Conservation (phyloP, 805 yeast genomes). For the Lipomyces spencermartinsiae region DNA sequence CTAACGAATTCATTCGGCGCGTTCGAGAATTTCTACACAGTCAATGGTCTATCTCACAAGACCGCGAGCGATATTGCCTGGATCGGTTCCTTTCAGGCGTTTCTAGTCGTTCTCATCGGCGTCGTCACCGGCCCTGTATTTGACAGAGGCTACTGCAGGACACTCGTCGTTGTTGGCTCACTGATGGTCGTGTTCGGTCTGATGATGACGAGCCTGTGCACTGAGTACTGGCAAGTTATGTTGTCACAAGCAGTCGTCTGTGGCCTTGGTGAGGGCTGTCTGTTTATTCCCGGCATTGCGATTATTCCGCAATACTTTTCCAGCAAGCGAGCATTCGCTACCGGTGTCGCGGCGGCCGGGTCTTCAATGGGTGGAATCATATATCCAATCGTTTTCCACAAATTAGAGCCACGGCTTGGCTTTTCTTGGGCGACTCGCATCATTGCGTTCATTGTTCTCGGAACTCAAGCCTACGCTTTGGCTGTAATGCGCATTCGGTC, state of each 20-base stretch:
- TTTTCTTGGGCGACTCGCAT: slow-evolving; percentile 61
- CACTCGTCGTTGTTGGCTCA: slow-evolving; percentile 38
- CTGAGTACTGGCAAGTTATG: slow-evolving; percentile 57
- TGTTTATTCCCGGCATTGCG: slow-evolving; percentile 55
- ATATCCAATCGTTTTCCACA: slow-evolving; percentile 56
- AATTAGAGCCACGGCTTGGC: slow-evolving; percentile 53
- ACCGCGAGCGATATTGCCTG: slow-evolving; percentile 44
- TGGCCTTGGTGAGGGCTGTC: slow-evolving; percentile 54
- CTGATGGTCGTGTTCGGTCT: slow-evolving; percentile 41
- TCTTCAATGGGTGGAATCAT: slow-evolving; percentile 59
- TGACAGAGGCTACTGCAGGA: slow-evolving; percentile 43
- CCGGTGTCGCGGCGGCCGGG: slow-evolving; percentile 57
- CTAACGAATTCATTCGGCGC: slow-evolving; percentile 44
- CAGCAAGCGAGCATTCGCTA: slow-evolving; percentile 50
- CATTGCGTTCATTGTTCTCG: slow-evolving; percentile 54
- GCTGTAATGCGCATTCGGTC: slow-evolving; percentile 42
- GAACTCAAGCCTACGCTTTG: slow-evolving; percentile 39
- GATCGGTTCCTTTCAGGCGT: slow-evolving; percentile 47
- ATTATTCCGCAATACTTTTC: slow-evolving; percentile 55
- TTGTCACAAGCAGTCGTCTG: slow-evolving; percentile 59
- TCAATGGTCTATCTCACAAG: slow-evolving; percentile 33
- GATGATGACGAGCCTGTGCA: slow-evolving; percentile 49
- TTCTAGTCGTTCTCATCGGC: slow-evolving; percentile 40
- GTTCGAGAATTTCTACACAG: slow-evolving; percentile 42
- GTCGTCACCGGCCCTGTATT: slow-evolving; percentile 44